Percentiles rank a stretch among this genome's conserved stretches.
These are phyloP conservation scores for Olyra latifolia DNA, from an alignment of 176 grass and related monocot genomes.

Conservation along the genomic window DNA sequence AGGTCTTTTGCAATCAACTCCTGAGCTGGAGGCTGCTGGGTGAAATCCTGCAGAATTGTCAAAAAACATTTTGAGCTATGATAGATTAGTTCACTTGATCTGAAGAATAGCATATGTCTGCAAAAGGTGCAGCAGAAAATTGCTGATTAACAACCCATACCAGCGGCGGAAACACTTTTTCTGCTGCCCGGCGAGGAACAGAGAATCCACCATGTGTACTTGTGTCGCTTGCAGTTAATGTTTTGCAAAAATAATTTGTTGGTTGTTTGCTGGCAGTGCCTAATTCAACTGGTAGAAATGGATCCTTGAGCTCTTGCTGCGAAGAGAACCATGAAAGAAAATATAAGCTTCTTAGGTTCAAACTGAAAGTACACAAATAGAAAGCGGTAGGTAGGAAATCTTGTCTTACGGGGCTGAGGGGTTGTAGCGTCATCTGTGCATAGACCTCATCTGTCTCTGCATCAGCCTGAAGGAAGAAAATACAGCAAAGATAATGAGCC, in stretches of 20 bases:
- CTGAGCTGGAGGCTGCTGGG: slow-evolving; percentile 87
- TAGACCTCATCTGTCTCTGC: slow-evolving; percentile 96
- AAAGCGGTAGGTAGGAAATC: slow-evolving; percentile 23
- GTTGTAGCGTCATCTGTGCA: slow-evolving; percentile 90
- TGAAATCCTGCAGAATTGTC: slow-evolving; percentile 77
- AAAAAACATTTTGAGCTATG: slow-evolving; percentile 30
- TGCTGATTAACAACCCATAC: slow-evolving; percentile 40
- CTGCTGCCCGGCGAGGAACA: slow-evolving; percentile 91
- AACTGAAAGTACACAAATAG: not conserved
- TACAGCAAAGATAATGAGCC: slow-evolving; percentile 24
- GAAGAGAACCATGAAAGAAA: slow-evolving; percentile 20
- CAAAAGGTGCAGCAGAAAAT: not conserved
- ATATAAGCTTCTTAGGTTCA: slow-evolving; percentile 13
- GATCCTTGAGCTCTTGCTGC: slow-evolving; percentile 91
- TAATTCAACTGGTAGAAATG: slow-evolving; percentile 80
- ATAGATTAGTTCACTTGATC: slow-evolving; percentile 7
- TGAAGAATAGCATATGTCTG: slow-evolving; percentile 7
- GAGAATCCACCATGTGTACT: slow-evolving; percentile 99
- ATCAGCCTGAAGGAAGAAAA: slow-evolving; percentile 71
- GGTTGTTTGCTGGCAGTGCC: slow-evolving; percentile 78
- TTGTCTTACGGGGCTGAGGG: slow-evolving; percentile 72
- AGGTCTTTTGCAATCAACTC: slow-evolving; percentile 91
- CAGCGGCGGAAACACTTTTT: slow-evolving; percentile 98
- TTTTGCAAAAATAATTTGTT: slow-evolving; percentile 99
- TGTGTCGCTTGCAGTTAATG: slow-evolving; percentile 97